Conservation (phyloP, 257 asterid genomes). For the Capsicum pubescens region DNA sequence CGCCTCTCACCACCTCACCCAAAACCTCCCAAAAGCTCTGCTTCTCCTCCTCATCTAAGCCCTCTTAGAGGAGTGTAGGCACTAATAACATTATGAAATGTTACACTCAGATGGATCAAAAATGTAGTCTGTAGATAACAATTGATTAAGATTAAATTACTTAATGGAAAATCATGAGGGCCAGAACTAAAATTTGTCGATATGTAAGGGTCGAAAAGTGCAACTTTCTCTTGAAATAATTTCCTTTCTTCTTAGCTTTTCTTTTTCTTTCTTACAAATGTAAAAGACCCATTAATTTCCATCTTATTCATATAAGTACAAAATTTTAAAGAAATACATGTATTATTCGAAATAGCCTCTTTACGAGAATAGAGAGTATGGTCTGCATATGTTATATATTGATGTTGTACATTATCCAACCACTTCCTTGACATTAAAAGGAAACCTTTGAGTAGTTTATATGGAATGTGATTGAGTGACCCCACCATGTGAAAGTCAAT, state of each 20-base stretch:
- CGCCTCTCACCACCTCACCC: too few species aligned
- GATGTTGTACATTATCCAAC: background rate
- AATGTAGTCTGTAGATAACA: background rate
- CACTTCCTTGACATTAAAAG: background rate
- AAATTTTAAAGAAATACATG: background rate
- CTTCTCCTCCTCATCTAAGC: too few species aligned
- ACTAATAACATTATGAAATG: background rate
- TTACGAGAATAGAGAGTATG: background rate
- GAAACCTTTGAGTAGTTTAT: background rate
- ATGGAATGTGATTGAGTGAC: constrained; percentile 21
- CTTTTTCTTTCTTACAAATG: background rate
- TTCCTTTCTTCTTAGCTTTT: background rate
- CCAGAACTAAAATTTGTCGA: background rate
- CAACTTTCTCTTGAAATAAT: background rate
- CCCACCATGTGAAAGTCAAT: constrained; percentile 31
- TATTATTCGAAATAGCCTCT: background rate
- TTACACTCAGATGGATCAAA: background rate
- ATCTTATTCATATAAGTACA: background rate
- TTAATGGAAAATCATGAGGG: background rate
- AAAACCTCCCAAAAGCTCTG: too few species aligned
- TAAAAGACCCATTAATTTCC: background rate
- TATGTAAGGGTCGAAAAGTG: background rate
- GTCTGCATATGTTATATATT: too few species aligned
- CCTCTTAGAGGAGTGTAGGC: too few species aligned
- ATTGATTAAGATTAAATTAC: background rate